Base-by-base conservation (phyloP, 2,329 filamentous ascomycete species). In the Trichoderma sp. region DNA sequence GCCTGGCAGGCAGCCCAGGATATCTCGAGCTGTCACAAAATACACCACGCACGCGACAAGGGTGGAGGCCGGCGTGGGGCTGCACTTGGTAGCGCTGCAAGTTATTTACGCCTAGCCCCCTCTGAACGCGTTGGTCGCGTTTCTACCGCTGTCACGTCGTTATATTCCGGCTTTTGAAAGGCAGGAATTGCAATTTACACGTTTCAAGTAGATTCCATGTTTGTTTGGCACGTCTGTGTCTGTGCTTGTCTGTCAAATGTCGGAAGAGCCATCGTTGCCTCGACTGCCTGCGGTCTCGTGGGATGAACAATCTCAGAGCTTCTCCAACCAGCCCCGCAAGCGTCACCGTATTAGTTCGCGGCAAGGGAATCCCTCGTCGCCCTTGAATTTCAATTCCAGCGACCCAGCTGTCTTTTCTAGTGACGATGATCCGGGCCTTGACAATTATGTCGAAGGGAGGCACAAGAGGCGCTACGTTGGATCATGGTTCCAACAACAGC, bases 351-450 rank as follows among this genome's bases (percentile, higher is more conserved):
- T 58, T 51, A 76, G 77, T 36, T 75, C 78, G 21, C 75, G 71
- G 24, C 72, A 76, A 32, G 77, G 76, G 28, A 76, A 78, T 72
- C 77, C 78, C 70, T 75, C 78, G 47, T 74, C 79, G 5, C 73
- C 77, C 2, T 77, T 83, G 57, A 60, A 32, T 47, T 82, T 87
- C 77, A 89, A 90, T 77, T 93, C 90, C 24, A 93, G 91, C 77
- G 91, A 93, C 76, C 90, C 91, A 4, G 86, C 89, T 63, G 80
- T 93, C 30, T 93, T 93, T 80, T 93, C 90, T 4, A 91, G 89
- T 78, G 91, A 93, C 72, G 91, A 93, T 76, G 91, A 92, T 71
- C 89, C 89, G 3, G 87, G 87, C 1, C 79, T 90, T 62, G 90
- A 92, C 73, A 91, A 91, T 76, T 92, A 92, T 76, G 82, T 84